These are phyloP conservation scores for Anisodus tanguticus DNA, from an alignment of 257 asterid species.

Conservation along the genomic window DNA sequence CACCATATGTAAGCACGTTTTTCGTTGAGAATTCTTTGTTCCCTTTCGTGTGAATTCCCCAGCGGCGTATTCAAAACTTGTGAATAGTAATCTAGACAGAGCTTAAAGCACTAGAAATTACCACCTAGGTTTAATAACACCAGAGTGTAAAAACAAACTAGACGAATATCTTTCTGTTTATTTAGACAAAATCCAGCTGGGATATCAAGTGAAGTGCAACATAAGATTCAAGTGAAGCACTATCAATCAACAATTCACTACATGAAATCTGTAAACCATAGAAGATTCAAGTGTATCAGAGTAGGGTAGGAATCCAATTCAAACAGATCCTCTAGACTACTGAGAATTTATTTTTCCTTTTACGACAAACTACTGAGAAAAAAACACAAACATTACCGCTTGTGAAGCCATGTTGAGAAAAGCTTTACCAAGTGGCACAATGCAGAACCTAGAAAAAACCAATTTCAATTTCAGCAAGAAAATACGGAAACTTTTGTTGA, in stretches of 20 bases:
- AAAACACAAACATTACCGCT: constrained; percentile 43
- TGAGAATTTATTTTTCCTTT: no score
- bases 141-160: neutral
- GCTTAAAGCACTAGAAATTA: neutral
- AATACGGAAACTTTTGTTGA: constrained; percentile 14
- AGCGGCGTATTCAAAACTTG: no score
- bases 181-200: neutral
- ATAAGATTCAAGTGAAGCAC: neutral
- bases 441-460: constrained; percentile 57
- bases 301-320: neutral
- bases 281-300: neutral
- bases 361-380: no score
- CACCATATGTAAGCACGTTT: no score
- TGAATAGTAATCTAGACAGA: neutral
- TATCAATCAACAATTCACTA: neutral
- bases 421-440: constrained; percentile 61
- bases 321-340: neutral
- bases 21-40: no score
- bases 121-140: neutral
- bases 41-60: no score
- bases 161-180: neutral
- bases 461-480: neutral
- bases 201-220: neutral
- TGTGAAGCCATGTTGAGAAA: constrained; percentile 53
- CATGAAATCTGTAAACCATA: neutral